These are phyloP conservation scores for Senecio squalidus DNA, from an alignment of 140 eudicot genomes.

Conservation along the genomic window DNA sequence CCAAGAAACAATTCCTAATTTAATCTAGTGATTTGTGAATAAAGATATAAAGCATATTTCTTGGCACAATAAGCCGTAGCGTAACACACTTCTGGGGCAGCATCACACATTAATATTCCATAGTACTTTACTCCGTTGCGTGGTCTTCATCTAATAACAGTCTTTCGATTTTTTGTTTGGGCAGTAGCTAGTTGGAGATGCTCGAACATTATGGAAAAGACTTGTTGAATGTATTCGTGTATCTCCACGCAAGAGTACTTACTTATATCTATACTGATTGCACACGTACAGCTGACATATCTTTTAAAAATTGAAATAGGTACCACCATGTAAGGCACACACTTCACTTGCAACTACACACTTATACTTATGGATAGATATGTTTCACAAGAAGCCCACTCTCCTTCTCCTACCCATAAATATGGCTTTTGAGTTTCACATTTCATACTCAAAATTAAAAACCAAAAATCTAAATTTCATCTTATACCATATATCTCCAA, in stretches of 20 bases:
- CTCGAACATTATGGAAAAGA: conserved; percentile 10
- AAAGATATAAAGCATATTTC: conserved; percentile 22
- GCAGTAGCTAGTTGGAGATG: conserved; percentile 7
- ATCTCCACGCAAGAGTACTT: no score
- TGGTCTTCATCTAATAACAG: no score
- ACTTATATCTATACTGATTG: no score
- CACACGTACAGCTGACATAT: no score
- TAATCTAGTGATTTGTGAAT: conserved; percentile 8
- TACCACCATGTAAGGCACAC: no score
- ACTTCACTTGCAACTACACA: conserved; percentile 12
- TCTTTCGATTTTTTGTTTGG: no score
- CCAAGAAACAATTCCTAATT: background rate
- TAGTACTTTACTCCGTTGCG: background rate
- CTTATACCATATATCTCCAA: background rate
- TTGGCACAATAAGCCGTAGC: conserved; percentile 18
- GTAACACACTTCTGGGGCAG: conserved; percentile 33
- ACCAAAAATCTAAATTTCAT: background rate
- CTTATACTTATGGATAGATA: conserved; percentile 16
- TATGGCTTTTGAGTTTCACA: conserved; percentile 2
- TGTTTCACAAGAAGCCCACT: background rate
- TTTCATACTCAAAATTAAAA: conserved; percentile 1
- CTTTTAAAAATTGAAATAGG: no score
- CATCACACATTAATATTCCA: conserved; percentile 2
- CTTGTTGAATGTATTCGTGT: no score
- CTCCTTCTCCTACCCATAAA: conserved; percentile 3